phyloP scores from a whole-genome alignment of 164 flowering plant species.

The Sextonia rubra region DNA sequence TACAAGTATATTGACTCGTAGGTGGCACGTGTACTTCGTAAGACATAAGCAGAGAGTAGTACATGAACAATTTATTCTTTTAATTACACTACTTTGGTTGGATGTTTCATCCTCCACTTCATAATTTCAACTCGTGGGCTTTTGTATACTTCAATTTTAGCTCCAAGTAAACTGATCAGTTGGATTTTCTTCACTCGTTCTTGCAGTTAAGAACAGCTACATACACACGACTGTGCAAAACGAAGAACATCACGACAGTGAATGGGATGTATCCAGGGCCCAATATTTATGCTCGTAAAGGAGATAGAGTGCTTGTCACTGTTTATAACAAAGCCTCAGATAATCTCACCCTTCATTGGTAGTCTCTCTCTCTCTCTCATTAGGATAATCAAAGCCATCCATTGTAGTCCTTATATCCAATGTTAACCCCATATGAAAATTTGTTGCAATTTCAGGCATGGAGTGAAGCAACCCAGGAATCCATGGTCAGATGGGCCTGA shows the following conservation, averaged over 20 bases:
- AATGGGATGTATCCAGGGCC: conserved; percentile 44
- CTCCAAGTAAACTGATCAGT: not conserved
- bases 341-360: conserved; percentile 40
- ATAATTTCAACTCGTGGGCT: not conserved
- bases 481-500: conserved; percentile 60
- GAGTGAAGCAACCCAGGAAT: conserved; percentile 38
- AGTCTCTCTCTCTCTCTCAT: not conserved
- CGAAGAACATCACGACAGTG: conserved; percentile 33
- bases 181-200: not conserved
- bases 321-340: conserved; percentile 20
- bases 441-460: conserved; percentile 20
- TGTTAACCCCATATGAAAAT: not conserved
- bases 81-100: not conserved
- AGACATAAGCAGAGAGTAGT: not conserved
- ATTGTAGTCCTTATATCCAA: not conserved
- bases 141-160: not conserved
- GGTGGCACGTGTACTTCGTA: not conserved
- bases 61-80: not conserved
- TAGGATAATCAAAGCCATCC: not conserved
- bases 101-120: not conserved
- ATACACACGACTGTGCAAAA: conserved; percentile 26
- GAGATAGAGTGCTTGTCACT: conserved; percentile 24
- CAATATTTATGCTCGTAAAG: conserved; percentile 21
- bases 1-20: not conserved
- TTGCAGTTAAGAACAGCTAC: conserved; percentile 23